A percentile compares a stretch with the other conserved stretches of the same genome.
Conservation (phyloP, 768 basidiomycete species). For the Multifurca ochricompacta region DNA sequence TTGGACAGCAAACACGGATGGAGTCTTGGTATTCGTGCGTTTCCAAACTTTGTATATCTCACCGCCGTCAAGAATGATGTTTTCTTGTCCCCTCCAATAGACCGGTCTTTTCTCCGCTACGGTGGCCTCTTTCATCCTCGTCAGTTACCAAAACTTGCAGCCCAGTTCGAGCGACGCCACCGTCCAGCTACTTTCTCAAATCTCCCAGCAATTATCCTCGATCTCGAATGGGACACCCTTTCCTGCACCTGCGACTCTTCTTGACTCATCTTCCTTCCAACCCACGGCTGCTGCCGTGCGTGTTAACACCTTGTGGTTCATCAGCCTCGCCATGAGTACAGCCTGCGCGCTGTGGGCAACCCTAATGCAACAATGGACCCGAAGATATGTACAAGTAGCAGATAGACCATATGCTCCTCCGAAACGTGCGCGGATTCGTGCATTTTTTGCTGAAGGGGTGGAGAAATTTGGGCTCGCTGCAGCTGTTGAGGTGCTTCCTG, state of each 20-base stretch:
- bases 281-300: constrained; percentile 1
- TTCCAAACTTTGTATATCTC: neutral
- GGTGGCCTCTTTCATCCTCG: constrained; percentile 20
- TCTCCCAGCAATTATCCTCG: constrained; percentile 13
- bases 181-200: constrained; percentile 11
- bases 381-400: constrained; percentile 12
- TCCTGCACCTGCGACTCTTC: neutral
- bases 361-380: constrained; percentile 19
- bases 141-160: constrained; percentile 19
- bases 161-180: constrained; percentile 8
- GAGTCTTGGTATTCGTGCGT: constrained; percentile 17
- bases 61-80: neutral
- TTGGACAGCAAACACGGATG: constrained; percentile 19
- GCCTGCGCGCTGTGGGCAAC: constrained; percentile 17
- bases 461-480: constrained; percentile 8
- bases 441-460: constrained; percentile 12
- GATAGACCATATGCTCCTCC: constrained; percentile 10
- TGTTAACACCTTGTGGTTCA: constrained; percentile 17
- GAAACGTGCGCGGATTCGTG: constrained; percentile 16
- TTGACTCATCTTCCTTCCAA: neutral
- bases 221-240: neutral
- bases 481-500: constrained; percentile 16
- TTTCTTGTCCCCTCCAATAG: neutral
- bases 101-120: constrained; percentile 24
- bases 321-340: constrained; percentile 12